Percentiles rank a stretch among this genome's conserved stretches.
phyloP scores from a whole-genome alignment of 352 stramenopile genomes.

The Globisporangium megalacanthum region DNA sequence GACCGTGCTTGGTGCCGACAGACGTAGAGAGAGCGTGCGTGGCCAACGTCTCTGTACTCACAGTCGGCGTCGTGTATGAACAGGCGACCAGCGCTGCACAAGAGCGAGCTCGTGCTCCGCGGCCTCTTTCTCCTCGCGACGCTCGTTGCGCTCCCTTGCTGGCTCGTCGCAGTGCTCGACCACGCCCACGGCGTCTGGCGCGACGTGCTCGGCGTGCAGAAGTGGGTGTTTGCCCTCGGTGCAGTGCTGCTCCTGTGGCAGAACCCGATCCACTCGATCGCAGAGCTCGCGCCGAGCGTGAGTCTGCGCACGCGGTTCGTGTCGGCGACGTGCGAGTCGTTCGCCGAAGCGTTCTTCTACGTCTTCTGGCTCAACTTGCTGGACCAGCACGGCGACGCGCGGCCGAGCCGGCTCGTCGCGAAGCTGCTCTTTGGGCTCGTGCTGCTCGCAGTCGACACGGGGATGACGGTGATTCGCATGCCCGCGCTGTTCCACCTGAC shows the following conservation, averaged over 20 bases:
- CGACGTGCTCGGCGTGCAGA: constrained; percentile 57
- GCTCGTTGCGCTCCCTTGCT: constrained; percentile 61
- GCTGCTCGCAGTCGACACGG: constrained; percentile 42
- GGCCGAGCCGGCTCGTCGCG: constrained; percentile 12
- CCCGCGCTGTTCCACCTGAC: constrained; percentile 35
- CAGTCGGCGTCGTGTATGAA: background rate
- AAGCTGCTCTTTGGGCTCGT: constrained; percentile 40
- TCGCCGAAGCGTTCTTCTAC: constrained; percentile 71
- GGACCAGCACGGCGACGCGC: constrained; percentile 41
- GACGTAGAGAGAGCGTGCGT: no score
- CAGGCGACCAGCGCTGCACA: constrained; percentile 63
- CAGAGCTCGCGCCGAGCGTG: constrained; percentile 48
- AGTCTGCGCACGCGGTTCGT: constrained; percentile 62
- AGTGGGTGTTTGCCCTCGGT: constrained; percentile 62
- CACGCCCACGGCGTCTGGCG: constrained; percentile 39
- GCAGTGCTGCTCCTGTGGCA: constrained; percentile 78
- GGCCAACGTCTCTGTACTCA: no score
- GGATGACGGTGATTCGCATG: constrained; percentile 65
- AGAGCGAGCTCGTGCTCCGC: constrained; percentile 68
- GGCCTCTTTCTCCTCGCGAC: constrained; percentile 49
- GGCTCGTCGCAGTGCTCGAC: constrained; percentile 60
- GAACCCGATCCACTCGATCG: constrained; percentile 68
- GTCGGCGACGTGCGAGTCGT: constrained; percentile 58
- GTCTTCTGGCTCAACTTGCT: constrained; percentile 80
- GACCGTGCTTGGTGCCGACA: background rate